phyloP scores from a whole-genome alignment of 768 basidiomycete species.

The Calocera cornea region DNA sequence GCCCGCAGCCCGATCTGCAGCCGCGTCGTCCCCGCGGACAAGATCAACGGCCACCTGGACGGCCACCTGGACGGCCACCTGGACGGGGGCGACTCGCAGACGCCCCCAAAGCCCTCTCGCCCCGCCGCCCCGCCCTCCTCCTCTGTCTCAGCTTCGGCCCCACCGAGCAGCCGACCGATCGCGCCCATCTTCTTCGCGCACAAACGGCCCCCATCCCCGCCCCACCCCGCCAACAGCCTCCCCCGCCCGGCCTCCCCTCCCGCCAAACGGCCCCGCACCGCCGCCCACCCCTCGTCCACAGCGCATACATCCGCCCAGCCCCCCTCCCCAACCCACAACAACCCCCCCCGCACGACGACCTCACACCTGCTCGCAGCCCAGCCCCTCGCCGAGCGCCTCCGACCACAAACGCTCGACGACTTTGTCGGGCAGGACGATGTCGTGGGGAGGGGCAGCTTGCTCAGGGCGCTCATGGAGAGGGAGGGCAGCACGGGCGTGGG shows the following conservation, averaged over 20 bases:
- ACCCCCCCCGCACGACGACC: slow-evolving; percentile 14
- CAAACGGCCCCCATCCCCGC: not conserved
- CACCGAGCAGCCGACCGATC: slow-evolving; percentile 20
- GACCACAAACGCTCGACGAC: slow-evolving; percentile 48
- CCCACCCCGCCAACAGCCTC: not conserved
- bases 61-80: slow-evolving; percentile 44
- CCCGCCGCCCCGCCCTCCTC: slow-evolving; percentile 5
- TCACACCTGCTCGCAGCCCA: slow-evolving; percentile 25
- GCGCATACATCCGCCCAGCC: slow-evolving; percentile 6
- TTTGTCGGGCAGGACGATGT: slow-evolving; percentile 63
- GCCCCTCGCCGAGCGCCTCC: slow-evolving; percentile 59
- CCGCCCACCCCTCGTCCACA: slow-evolving; percentile 8
- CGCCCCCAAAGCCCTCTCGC: slow-evolving; percentile 11
- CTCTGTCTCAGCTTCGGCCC: slow-evolving; percentile 12
- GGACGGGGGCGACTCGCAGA: slow-evolving; percentile 32
- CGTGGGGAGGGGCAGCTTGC: slow-evolving; percentile 40
- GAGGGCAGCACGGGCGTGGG: slow-evolving; percentile 34
- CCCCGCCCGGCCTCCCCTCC: slow-evolving; percentile 2
- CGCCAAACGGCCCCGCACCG: slow-evolving; percentile 12
- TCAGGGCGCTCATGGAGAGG: slow-evolving; percentile 39
- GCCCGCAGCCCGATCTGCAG: slow-evolving; percentile 38
- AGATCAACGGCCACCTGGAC: slow-evolving; percentile 43
- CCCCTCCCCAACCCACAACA: slow-evolving; percentile 18
- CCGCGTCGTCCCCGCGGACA: slow-evolving; percentile 26
- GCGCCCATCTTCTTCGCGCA: slow-evolving; percentile 32